These are phyloP conservation scores for Sphagnum contortum DNA, from an alignment of 225 moss, liverwort and hornwort genomes.

Conservation along the genomic window DNA sequence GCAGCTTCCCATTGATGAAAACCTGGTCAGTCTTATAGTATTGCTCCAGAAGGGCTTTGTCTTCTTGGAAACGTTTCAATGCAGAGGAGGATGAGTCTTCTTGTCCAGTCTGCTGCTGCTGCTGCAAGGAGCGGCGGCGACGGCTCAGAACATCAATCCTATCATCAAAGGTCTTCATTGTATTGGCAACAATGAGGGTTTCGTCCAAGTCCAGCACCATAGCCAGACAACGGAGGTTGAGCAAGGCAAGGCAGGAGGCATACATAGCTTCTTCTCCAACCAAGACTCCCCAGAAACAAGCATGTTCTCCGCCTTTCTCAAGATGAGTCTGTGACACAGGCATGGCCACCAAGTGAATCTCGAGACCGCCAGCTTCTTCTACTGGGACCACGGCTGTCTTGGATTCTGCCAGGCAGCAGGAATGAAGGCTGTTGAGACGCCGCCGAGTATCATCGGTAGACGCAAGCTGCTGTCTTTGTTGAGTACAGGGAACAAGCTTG, in stretches of 20 bases:
- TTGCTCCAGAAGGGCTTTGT: conserved; percentile 82
- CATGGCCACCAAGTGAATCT: conserved; percentile 95
- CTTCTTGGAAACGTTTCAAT: conserved; percentile 89
- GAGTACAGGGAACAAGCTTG: conserved; percentile 62
- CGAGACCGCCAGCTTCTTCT: conserved; percentile 48
- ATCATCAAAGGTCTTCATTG: conserved; percentile 87
- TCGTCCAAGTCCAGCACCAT: conserved; percentile 99
- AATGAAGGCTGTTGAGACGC: conserved; percentile 57
- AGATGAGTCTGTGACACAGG: conserved; percentile 36
- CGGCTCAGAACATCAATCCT: conserved; percentile 72
- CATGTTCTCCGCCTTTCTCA: conserved; percentile 39
- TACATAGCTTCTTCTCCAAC: conserved; percentile 77
- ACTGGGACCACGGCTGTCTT: conserved; percentile 69
- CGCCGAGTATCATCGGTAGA: conserved; percentile 19
- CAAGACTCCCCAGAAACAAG: conserved; percentile 80
- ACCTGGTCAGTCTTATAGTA: conserved; percentile 95
- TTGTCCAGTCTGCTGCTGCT: conserved; percentile 36
- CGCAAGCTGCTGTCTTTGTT: conserved; percentile 12
- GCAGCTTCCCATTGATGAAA: conserved; percentile 71
- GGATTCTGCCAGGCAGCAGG: conserved; percentile 70
- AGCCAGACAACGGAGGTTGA: conserved; percentile 92
- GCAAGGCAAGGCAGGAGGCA: conserved; percentile 83
- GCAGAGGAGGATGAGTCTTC: conserved; percentile 7
- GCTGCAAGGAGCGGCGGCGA: conserved; percentile 59
- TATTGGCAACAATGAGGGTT: conserved; percentile 95